Percentiles rank a stretch among this genome's conserved stretches.
phyloP scores from a whole-genome alignment of 139 green algal genomes.

The Tetratostichococcus sp. region DNA sequence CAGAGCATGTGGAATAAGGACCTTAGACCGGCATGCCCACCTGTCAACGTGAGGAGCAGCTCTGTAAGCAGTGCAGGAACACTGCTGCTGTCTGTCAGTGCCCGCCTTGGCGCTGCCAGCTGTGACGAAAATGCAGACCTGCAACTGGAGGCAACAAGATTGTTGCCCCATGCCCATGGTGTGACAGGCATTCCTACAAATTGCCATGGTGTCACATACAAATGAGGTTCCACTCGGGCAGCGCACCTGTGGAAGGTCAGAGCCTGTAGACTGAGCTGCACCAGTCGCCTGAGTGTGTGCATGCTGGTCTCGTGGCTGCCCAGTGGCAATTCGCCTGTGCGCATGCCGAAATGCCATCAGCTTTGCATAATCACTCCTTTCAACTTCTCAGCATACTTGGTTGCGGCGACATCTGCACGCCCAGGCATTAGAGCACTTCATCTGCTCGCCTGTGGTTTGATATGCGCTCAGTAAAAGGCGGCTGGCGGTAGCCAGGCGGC shows the following conservation, averaged over 20 bases:
- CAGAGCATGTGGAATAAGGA: too few species aligned
- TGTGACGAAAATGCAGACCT: background rate
- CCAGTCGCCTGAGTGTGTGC: conserved; percentile 1
- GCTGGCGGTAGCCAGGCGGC: conserved; percentile 1
- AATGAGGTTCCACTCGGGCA: too few species aligned
- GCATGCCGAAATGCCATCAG: too few species aligned
- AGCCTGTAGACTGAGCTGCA: conserved; percentile 7
- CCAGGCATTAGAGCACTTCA: too few species aligned
- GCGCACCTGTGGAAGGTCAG: background rate
- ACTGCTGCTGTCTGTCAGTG: conserved; percentile 5
- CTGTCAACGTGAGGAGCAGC: background rate
- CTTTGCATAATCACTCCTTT: too few species aligned
- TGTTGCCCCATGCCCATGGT: background rate
- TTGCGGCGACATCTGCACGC: background rate
- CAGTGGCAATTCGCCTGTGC: background rate
- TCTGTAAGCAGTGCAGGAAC: conserved; percentile 3
- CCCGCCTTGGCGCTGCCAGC: background rate
- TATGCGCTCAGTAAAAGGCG: background rate
- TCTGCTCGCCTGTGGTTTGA: background rate
- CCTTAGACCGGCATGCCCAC: too few species aligned
- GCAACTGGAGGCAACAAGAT: background rate
- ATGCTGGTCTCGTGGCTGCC: background rate
- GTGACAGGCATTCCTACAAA: background rate
- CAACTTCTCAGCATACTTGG: background rate
- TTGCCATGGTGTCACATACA: background rate